phyloP scores from a whole-genome alignment of 2,329 filamentous ascomycete genomes.

The Orbilia quercus region DNA sequence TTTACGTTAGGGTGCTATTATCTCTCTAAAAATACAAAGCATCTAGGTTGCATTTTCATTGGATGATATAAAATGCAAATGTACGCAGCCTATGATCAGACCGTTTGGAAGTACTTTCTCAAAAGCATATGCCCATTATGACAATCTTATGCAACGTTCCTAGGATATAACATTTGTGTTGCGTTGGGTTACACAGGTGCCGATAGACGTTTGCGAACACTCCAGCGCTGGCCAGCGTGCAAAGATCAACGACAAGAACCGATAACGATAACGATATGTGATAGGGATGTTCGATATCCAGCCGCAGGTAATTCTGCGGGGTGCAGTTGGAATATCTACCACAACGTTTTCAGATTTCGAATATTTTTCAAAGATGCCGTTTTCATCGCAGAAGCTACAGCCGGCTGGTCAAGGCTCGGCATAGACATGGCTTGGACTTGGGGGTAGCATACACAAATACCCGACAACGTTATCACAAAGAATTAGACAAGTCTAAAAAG shows the following conservation, averaged over 20 bases:
- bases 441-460: too few species aligned
- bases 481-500: background rate
- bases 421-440: too few species aligned
- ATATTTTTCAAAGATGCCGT: background rate
- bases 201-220: background rate
- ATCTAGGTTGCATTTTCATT: too few species aligned
- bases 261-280: background rate
- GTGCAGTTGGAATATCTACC: background rate
- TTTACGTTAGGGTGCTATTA: too few species aligned
- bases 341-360: constrained; percentile 15
- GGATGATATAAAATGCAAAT: too few species aligned
- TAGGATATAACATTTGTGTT: too few species aligned
- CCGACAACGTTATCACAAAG: constrained; percentile 7
- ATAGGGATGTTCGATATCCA: too few species aligned
- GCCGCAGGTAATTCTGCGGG: background rate
- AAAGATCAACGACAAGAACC: background rate
- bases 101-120: too few species aligned
- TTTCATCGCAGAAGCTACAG: background rate
- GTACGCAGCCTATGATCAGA: too few species aligned
- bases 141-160: too few species aligned
- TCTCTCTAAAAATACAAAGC: too few species aligned
- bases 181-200: constrained; percentile 20
- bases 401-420: background rate
- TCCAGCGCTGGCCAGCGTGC: background rate
- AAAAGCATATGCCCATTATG: too few species aligned